Evolutionary conservation across 257 asterid species (phyloP).

Genomic region (Cinchona pubescens): DNA sequence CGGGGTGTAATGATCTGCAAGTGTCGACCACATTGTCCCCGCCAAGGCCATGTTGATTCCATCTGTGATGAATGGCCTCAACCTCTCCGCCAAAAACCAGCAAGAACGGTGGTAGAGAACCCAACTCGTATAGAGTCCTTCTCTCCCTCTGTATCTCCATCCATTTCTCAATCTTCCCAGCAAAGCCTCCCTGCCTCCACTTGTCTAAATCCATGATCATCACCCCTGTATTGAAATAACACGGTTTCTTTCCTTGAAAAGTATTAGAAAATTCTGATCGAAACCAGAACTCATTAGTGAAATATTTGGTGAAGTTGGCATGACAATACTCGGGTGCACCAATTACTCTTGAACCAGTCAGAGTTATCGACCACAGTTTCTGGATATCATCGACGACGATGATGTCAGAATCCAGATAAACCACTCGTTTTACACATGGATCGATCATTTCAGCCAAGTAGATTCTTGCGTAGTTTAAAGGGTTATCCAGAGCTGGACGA

Average conservation of each 20-base stretch:
- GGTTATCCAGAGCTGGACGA: conserved; percentile 62
- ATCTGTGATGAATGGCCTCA: conserved; percentile 52
- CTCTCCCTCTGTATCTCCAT: conserved; percentile 56
- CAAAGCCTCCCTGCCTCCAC: conserved; percentile 58
- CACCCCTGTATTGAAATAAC: conserved; percentile 76
- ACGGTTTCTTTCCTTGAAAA: conserved; percentile 46
- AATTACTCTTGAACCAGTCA: conserved; percentile 41
- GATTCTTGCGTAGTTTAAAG: conserved; percentile 66
- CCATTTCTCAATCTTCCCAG: conserved; percentile 54
- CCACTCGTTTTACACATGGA: conserved; percentile 38
- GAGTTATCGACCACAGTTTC: conserved; percentile 32
- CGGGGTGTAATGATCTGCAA: conserved; percentile 64
- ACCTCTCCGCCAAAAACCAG: conserved; percentile 69
- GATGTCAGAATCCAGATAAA: conserved; percentile 61
- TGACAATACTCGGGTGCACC: conserved; percentile 72
- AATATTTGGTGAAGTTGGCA: conserved; percentile 43
- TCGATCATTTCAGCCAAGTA: conserved; percentile 53
- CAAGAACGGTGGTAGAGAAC: conserved; percentile 69
- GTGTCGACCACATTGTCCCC: conserved; percentile 62
- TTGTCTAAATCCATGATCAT: conserved; percentile 61
- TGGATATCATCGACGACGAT: conserved; percentile 50
- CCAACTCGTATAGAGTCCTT: conserved; percentile 68
- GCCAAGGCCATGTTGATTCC: conserved; percentile 86
- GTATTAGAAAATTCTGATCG: conserved; percentile 31
- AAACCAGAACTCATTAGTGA: conserved; percentile 50